A percentile compares a stretch with the other conserved stretches of the same genome.
These are phyloP conservation scores for Hymenoscyphus albidus DNA, from an alignment of 2,329 filamentous ascomycete species.

Conservation along the genomic window DNA sequence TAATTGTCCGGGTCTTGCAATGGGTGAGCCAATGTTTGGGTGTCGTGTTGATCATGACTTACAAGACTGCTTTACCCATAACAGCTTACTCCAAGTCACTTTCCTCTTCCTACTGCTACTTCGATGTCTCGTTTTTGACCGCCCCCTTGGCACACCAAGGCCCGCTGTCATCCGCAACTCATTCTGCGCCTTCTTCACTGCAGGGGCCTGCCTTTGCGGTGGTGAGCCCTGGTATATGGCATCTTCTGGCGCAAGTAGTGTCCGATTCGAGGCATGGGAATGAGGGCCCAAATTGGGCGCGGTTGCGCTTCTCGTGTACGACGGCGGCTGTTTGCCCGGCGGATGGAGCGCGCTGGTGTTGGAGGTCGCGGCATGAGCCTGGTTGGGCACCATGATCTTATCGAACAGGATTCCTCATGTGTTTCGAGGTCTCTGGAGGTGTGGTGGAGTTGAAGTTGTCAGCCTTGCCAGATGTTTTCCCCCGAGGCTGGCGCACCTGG, in stretches of 20 bases:
- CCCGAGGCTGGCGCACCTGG: neutral
- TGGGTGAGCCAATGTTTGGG: neutral
- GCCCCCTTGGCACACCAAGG: slow-evolving; percentile 22
- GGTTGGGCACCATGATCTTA: slow-evolving; percentile 31
- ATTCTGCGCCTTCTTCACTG: slow-evolving; percentile 41
- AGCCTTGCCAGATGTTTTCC: slow-evolving; percentile 10
- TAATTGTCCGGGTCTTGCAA: slow-evolving; percentile 90
- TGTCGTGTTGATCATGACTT: slow-evolving; percentile 32
- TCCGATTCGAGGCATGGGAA: slow-evolving; percentile 46
- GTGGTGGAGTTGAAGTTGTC: slow-evolving; percentile 6
- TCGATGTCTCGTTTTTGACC: slow-evolving; percentile 38
- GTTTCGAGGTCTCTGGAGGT: neutral
- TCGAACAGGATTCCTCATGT: slow-evolving; percentile 21
- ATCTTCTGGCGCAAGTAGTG: slow-evolving; percentile 78
- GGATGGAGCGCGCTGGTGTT: slow-evolving; percentile 14
- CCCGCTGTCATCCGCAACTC: slow-evolving; percentile 35
- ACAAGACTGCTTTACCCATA: slow-evolving; percentile 98
- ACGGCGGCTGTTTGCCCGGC: slow-evolving; percentile 17
- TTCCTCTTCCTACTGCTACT: slow-evolving; percentile 58
- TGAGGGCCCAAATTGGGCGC: slow-evolving; percentile 22
- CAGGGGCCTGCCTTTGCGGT: slow-evolving; percentile 46
- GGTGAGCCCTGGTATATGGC: slow-evolving; percentile 65
- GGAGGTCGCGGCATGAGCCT: slow-evolving; percentile 24
- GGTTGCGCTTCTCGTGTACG: slow-evolving; percentile 28
- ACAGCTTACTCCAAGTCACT: slow-evolving; percentile 85